These are phyloP conservation scores for Aspergillus ruber DNA, from an alignment of 2,329 filamentous ascomycete species.

Conservation along the genomic window DNA sequence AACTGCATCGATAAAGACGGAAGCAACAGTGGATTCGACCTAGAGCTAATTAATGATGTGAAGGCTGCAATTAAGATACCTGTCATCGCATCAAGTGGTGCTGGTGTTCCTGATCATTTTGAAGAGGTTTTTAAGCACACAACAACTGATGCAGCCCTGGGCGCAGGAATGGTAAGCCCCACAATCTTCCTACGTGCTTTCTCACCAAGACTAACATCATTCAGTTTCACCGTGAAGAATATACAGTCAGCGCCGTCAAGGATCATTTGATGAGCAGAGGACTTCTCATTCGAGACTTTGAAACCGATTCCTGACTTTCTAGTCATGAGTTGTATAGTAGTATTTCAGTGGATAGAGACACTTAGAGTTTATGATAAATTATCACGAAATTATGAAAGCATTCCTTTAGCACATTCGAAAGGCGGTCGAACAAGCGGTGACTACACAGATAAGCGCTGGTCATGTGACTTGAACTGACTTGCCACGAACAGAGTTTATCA, in stretches of 20 bases:
- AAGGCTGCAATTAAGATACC: slow-evolving; percentile 84
- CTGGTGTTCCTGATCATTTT: slow-evolving; percentile 82
- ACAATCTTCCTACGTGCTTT: background rate
- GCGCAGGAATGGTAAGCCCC: slow-evolving; percentile 73
- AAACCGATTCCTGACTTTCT: slow-evolving; percentile 34
- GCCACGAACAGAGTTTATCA: background rate
- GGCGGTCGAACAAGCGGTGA: background rate
- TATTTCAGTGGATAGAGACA: background rate
- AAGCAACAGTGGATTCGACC: slow-evolving; percentile 87
- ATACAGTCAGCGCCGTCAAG: slow-evolving; percentile 91
- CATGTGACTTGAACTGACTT: background rate
- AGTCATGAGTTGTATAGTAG: too few relatives aligned
- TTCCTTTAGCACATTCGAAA: too few relatives aligned
- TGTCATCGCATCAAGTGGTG: slow-evolving; percentile 90
- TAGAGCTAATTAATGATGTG: slow-evolving; percentile 83
- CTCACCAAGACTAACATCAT: slow-evolving; percentile 6
- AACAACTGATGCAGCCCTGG: slow-evolving; percentile 81
- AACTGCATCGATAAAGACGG: slow-evolving; percentile 98
- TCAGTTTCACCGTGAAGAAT: slow-evolving; percentile 87
- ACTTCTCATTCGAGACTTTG: slow-evolving; percentile 72
- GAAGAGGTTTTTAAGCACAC: slow-evolving; percentile 83
- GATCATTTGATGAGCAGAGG: slow-evolving; percentile 66
- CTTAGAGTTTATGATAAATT: background rate
- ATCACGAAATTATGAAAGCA: background rate
- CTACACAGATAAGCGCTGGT: background rate